Base-by-base conservation (phyloP, 1,284 basidiomycete species). In the Schizophyllum commune region DNA sequence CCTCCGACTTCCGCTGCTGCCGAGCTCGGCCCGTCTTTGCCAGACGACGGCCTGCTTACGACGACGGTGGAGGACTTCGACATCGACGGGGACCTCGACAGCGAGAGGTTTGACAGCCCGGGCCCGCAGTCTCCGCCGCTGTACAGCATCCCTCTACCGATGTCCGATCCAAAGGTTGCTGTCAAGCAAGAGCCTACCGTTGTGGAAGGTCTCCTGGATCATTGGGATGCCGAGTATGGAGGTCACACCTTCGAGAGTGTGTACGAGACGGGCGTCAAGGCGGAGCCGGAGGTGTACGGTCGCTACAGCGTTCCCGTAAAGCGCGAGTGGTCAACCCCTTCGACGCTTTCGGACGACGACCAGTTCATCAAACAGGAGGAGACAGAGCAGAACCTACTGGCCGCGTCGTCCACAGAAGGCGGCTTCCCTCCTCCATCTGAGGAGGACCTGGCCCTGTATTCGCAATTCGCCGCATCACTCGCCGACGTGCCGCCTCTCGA, bases 181-280 rank as follows among this genome's bases (percentile, higher is more conserved):
- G 79, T 88, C 61, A 88, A 88, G 69, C 77, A 82, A 65, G 85
- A 88, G 65, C 78, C 80, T 0, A 74, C 72, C 27, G 85, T 86
- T 65, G 77, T 87, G 9, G 79, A 83, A 64, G 81, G 81, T 17
- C 79, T 85, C 69, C 68, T 88, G 51, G 85, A 86, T 61, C 81
- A 80, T 19, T 89, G 86, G 85, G 87, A 88, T 55, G 78, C 83
- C 66, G 56, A 34, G 27, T 60, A 63, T 62, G 54, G 59, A 32
- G 19, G 59, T 20, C 59, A 56, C 55, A 57, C 61, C 27, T 61
- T 34, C 8, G 55, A 32, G 56, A 60, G 53, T 13, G 13, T 55
- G 53, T 21, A 51, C 56, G 60, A 19, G 1, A 59, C 7, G 17
- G 62, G 55, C 58, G 61, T 80, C 55, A 81, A 82, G 65, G 66